Conservation (phyloP, 2,329 filamentous ascomycete genomes). For the Graphilbum ipis-grandicollis region DNA sequence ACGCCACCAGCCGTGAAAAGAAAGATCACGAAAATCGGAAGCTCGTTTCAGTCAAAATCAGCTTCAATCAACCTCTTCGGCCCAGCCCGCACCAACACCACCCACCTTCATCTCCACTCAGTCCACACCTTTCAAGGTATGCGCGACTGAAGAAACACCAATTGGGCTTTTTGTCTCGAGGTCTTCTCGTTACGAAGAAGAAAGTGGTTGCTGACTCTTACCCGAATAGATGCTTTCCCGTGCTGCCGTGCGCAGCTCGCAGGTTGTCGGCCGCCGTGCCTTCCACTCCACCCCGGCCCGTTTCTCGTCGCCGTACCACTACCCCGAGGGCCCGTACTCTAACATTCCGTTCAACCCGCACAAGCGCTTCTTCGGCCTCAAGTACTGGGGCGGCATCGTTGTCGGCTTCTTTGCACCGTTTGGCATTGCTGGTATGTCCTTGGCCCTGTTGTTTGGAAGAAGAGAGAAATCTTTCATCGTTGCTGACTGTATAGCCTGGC, state of each 20-base stretch:
- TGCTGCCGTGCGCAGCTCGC: constrained; percentile 41
- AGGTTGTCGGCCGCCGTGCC: constrained; percentile 55
- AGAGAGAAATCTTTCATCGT: too few relatives aligned
- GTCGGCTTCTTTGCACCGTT: constrained; percentile 45
- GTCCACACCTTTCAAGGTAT: not conserved
- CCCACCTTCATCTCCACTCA: not conserved
- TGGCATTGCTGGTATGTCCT: constrained; percentile 40
- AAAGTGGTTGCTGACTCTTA: not conserved
- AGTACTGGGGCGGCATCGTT: constrained; percentile 60
- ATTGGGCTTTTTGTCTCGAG: not conserved
- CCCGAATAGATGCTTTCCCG: constrained; percentile 60
- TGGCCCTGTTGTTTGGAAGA: not conserved
- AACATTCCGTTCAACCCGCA: constrained; percentile 98
- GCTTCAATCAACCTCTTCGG: not conserved
- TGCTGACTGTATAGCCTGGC: constrained; percentile 29
- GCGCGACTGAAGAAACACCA: not conserved
- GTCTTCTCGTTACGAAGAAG: not conserved
- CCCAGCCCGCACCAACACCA: too few relatives aligned
- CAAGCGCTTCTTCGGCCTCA: constrained; percentile 57
- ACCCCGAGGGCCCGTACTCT: constrained; percentile 84
- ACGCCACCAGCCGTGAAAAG: constrained; percentile 9
- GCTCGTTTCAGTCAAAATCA: constrained; percentile 1
- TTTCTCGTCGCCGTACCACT: constrained; percentile 87
- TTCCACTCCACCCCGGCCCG: constrained; percentile 82
- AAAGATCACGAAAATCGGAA: constrained; percentile 6